phyloP scores from a whole-genome alignment of 2,329 filamentous ascomycete genomes.

The Thermomyces lanuginosus region DNA sequence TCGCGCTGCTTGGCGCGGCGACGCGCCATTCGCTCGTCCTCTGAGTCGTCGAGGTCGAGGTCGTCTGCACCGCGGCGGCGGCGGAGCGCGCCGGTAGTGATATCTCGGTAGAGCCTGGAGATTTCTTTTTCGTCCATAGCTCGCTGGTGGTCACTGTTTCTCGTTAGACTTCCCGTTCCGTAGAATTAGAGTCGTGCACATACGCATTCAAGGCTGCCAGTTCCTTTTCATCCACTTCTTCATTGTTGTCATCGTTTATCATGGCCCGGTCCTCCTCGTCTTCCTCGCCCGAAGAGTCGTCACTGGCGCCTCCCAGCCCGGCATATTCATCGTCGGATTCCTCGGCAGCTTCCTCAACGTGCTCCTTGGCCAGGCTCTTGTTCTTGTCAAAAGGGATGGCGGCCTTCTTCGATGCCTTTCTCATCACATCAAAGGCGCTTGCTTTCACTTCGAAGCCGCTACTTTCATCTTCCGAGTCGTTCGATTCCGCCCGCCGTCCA shows the following conservation, averaged over 20 bases:
- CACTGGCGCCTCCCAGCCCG: slow-evolving; percentile 74
- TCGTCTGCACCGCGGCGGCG: slow-evolving; percentile 60
- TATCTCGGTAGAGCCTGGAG: slow-evolving; percentile 80
- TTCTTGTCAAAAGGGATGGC: slow-evolving; percentile 58
- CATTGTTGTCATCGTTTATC: slow-evolving; percentile 69
- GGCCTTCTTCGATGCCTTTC: slow-evolving; percentile 44
- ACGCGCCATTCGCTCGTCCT: slow-evolving; percentile 60
- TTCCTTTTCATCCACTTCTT: slow-evolving; percentile 63
- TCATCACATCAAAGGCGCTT: slow-evolving; percentile 55
- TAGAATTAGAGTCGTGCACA: slow-evolving; percentile 26
- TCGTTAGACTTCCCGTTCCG: slow-evolving; percentile 4
- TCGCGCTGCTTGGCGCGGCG: slow-evolving; percentile 71
- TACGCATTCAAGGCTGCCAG: slow-evolving; percentile 80
- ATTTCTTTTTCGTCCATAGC: slow-evolving; percentile 71
- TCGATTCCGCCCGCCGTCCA: slow-evolving; percentile 25
- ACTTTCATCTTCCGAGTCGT: slow-evolving; percentile 28
- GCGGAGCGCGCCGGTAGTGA: slow-evolving; percentile 74
- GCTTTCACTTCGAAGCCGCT: slow-evolving; percentile 22
- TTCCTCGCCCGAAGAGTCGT: slow-evolving; percentile 65
- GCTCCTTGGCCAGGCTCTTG: slow-evolving; percentile 69
- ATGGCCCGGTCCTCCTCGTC: slow-evolving; percentile 66
- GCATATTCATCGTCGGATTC: slow-evolving; percentile 98
- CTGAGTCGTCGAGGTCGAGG: slow-evolving; percentile 75
- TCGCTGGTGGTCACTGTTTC: slow-evolving; percentile 55
- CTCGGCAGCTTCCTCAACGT: slow-evolving; percentile 85